Evolutionary conservation across 495 filamentous ascomycete genomes (phyloP).

Genomic region (Penicillium crystallinum): DNA sequence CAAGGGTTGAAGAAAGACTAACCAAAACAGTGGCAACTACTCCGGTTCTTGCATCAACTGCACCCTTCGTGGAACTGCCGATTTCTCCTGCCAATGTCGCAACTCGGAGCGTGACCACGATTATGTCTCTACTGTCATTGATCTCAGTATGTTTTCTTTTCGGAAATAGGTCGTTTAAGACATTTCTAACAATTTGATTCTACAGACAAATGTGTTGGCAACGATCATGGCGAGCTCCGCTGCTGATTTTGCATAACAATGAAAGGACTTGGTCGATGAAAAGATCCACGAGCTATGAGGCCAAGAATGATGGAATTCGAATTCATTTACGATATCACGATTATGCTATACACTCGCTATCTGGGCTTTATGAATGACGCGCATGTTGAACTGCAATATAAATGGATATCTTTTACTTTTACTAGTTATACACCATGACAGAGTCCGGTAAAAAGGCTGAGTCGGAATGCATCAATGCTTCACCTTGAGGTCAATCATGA

Average conservation of each 20-base stretch:
- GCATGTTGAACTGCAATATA: neutral
- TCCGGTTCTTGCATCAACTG: constrained; percentile 20
- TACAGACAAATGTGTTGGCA: constrained; percentile 22
- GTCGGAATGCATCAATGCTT: too few relatives aligned
- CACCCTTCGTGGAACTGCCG: constrained; percentile 12
- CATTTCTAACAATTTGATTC: neutral
- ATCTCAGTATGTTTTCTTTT: constrained; percentile 12
- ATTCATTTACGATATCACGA: too few relatives aligned
- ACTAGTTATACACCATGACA: too few relatives aligned
- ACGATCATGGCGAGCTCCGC: constrained; percentile 17
- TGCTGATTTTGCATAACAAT: constrained; percentile 7
- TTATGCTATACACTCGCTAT: too few relatives aligned
- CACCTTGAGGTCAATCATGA: too few relatives aligned
- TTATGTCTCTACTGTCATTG: constrained; percentile 12
- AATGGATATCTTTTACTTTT: too few relatives aligned
- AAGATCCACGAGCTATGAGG: neutral
- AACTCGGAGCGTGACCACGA: constrained; percentile 10
- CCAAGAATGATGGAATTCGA: neutral
- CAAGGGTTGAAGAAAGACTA: neutral
- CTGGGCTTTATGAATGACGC: neutral
- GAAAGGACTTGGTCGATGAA: neutral
- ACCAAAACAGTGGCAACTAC: constrained; percentile 12
- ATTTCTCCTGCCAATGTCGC: constrained; percentile 18
- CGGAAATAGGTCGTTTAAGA: neutral
- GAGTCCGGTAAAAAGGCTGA: too few relatives aligned